Percentiles rank a stretch among this genome's conserved stretches.
These are phyloP conservation scores for Lactifluus hygrophoroides DNA, from an alignment of 768 basidiomycete species.

Conservation along the genomic window DNA sequence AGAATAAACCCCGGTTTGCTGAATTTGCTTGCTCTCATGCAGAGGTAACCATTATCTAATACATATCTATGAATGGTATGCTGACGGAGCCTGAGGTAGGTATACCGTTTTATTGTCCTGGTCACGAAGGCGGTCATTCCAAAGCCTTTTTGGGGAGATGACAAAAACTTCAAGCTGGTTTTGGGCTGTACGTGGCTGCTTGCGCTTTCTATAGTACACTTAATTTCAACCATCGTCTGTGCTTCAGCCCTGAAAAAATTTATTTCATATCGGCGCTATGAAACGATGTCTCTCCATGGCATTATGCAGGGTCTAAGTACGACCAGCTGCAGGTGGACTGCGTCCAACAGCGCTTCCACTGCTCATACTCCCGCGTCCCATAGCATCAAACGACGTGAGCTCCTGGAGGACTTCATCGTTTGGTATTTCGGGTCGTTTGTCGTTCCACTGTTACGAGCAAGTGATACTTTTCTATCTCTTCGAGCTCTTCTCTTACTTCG, in stretches of 20 bases:
- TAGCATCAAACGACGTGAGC: constrained; percentile 62
- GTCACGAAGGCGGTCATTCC: constrained; percentile 68
- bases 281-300: constrained; percentile 67
- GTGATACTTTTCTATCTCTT: constrained; percentile 15
- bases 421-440: constrained; percentile 93
- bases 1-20: constrained; percentile 63
- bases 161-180: constrained; percentile 52
- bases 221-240: background rate
- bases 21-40: constrained; percentile 61
- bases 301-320: constrained; percentile 70
- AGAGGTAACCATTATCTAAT: constrained; percentile 40
- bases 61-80: background rate
- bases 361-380: constrained; percentile 55
- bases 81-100: constrained; percentile 34
- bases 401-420: constrained; percentile 82
- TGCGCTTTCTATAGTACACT: background rate
- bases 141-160: constrained; percentile 68
- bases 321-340: constrained; percentile 74
- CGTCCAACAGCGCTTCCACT: constrained; percentile 32
- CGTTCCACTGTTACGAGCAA: constrained; percentile 66
- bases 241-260: constrained; percentile 62
- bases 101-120: constrained; percentile 55
- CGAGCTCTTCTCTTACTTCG: background rate
- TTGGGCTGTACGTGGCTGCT: constrained; percentile 36
- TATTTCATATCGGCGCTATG: constrained; percentile 69